Evolutionary conservation across 257 asterid species (phyloP), one percentile per base, ranked within the genome.

Genomic region (Parsonsia alboflavescens): DNA sequence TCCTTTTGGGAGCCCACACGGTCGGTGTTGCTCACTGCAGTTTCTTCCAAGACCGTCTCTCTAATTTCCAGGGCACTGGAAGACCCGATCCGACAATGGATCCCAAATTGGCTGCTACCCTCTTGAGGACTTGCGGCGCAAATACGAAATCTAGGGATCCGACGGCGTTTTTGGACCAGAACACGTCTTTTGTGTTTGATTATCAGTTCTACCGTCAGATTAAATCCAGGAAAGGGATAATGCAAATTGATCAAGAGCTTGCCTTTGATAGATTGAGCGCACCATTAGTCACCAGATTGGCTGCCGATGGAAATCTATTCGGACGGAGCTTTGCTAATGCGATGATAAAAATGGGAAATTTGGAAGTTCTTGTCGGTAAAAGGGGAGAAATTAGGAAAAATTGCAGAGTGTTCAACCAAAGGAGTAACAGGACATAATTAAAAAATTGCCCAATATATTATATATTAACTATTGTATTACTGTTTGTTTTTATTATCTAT

Each of bases 1-100:
- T 89, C 0, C 97, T 92, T 15, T 56, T 92, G 70, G 98, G 98
- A 0, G 98, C 89, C 2, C 98, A 92, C 88, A 84, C 96, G 0
- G 92, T 92, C 0, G 97, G 98, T 4, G 83, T 87, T 42, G 67
- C 98, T 0, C 97, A 92, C 5, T 92, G 97, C 22, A 76, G 64
- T 10, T 90, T 92, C 36, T 83, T 92, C 70, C 75, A 77, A 75
- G 91, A 89, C 72, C 78, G 98, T 53, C 78, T 92, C 0, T 79
- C 85, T 0, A 68, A 84, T 57, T 89, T 87, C 44, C 85, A 82
- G 75, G 96, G 91, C 22, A 77, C 87, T 2, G 86, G 88, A 9
- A 75, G 53, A 13, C 87, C 91, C 0, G 94, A 89, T 26, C 81
- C 70, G 5, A 86, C 82, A 17, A 87, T 86, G 90, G 96, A 91